Evolutionary conservation across 768 basidiomycete species (phyloP), one percentile per base, ranked within the genome.

Genomic region (Suillus variegatus): DNA sequence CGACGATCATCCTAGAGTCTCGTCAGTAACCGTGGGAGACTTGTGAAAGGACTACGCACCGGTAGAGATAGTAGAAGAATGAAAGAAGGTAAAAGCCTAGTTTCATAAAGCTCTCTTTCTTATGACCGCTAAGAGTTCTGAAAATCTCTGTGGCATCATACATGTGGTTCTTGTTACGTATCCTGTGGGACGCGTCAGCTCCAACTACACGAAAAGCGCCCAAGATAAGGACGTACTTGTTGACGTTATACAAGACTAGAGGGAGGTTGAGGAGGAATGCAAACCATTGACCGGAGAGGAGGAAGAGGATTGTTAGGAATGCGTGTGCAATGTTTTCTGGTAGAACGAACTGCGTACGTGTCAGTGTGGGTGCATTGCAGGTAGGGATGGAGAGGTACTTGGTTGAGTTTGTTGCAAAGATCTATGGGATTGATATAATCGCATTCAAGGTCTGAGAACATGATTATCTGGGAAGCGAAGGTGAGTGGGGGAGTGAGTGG

Each of bases 391-490:
- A 35, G 6, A 79, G 84, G 55, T 69, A 97, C 97, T 80, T 95
- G 93, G 77, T 99, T 99, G 73, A 99, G 89, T 84, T 97, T 98
- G 82, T 99, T 99, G 82, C 97, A 99, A 46, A 99, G 89, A 79
- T 99, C 97, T 87, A 99, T 99, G 61, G 97, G 97, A 80, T 99
- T 99, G 84, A 99, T 97, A 82, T 98, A 99, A 85, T 97, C 95
- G 84, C 95, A 97, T 82, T 98, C 97, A 75, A 99, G 82, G 82
- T 99, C 97, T 52, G 95, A 97, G 84, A 99, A 99, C 97, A 98
- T 99, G 84, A 99, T 99, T 74, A 99, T 98, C 97, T 99, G 71
- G 40, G 25, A 54, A n/a, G 43, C 32, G 13, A 7, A 12, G 22
- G 18, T 63, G 55, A 62, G 64, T 38, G 14, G 38, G 6, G 20